phyloP scores from a whole-genome alignment of 441 rosid genomes.

The Eruca vesicaria region DNA sequence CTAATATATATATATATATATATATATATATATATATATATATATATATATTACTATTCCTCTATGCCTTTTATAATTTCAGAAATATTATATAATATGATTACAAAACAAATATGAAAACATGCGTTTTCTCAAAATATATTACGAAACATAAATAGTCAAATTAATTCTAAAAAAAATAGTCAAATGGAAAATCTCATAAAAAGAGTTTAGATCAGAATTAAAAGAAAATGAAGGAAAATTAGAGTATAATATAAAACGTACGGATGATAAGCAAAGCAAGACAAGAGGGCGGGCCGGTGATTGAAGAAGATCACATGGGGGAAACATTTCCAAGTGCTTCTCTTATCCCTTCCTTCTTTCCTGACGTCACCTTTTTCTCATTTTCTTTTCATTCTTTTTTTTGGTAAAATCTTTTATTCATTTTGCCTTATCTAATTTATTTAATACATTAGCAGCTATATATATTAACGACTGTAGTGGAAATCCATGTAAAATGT shows the following conservation, averaged over 20 bases:
- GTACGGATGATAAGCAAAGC: constrained; percentile 51
- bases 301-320: constrained; percentile 39
- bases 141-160: too few species aligned
- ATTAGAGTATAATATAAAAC: constrained; percentile 30
- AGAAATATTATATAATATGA: too few species aligned
- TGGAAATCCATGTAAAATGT: constrained; percentile 47
- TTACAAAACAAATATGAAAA: too few species aligned
- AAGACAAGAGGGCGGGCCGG: constrained; percentile 23
- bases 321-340: constrained; percentile 32
- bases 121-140: too few species aligned
- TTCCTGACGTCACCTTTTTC: constrained; percentile 25
- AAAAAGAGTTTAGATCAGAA: too few species aligned
- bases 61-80: too few species aligned
- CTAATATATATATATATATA: too few species aligned
- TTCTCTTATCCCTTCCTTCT: constrained; percentile 38
- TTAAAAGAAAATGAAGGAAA: constrained; percentile 22
- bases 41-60: too few species aligned
- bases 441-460: background rate
- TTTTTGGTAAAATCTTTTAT: too few species aligned
- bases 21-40: too few species aligned
- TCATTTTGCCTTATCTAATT: background rate
- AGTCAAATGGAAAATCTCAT: too few species aligned
- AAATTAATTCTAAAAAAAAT: too few species aligned
- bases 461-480: constrained; percentile 21
- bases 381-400: background rate